A percentile compares a stretch with the other conserved stretches of the same genome.
phyloP scores from a whole-genome alignment of 495 filamentous ascomycete genomes.

The Lasiosphaeria hispida region DNA sequence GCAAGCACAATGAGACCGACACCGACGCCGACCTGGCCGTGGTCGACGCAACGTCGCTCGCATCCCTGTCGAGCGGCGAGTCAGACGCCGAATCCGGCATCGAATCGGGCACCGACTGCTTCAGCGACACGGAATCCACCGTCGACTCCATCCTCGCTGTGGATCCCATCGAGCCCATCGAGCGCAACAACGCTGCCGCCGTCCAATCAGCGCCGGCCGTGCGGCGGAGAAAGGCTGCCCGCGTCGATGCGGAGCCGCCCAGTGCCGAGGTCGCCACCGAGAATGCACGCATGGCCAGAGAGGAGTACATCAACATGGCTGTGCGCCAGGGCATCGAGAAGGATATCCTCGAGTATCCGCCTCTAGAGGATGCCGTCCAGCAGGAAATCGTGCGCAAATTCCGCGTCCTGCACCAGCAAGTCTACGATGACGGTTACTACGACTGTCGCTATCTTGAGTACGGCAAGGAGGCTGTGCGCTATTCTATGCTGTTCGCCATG shows the following conservation, averaged over 20 bases:
- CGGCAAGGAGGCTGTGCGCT: constrained; percentile 44
- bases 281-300: constrained; percentile 6
- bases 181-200: too few relatives aligned
- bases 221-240: not conserved
- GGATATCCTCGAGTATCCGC: constrained; percentile 38
- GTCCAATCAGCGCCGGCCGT: too few relatives aligned
- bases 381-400: constrained; percentile 42
- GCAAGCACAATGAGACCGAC: constrained; percentile 35
- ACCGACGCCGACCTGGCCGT: not conserved
- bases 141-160: too few relatives aligned
- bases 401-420: constrained; percentile 38
- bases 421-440: constrained; percentile 43
- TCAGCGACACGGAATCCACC: too few relatives aligned
- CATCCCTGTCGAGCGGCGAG: constrained; percentile 31
- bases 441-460: constrained; percentile 45
- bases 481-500: constrained; percentile 34
- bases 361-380: constrained; percentile 43
- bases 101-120: not conserved
- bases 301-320: constrained; percentile 33
- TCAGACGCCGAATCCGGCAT: not conserved
- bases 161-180: too few relatives aligned
- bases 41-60: constrained; percentile 11
- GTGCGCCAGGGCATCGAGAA: constrained; percentile 38
- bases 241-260: not conserved
- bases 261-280: not conserved